phyloP scores from a whole-genome alignment of 177 flowering plant species.

The Vitis hybrid region DNA sequence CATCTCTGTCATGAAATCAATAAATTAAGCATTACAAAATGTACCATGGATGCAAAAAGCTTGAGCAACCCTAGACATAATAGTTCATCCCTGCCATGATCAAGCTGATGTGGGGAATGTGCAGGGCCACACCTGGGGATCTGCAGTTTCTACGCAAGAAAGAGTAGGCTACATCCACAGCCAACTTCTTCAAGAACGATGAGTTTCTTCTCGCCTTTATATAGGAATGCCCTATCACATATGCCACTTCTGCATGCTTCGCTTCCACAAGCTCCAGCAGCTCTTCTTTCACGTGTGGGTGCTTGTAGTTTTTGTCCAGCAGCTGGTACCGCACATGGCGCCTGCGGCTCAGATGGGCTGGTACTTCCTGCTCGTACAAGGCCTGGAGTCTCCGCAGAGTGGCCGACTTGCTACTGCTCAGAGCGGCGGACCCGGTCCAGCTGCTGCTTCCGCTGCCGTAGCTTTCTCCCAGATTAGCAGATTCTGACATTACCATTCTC shows the following conservation, averaged over 20 bases:
- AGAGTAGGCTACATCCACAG: conserved; percentile 46
- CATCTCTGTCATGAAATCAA: too few species aligned
- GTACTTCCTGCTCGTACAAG: conserved; percentile 43
- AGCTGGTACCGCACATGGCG: conserved; percentile 37
- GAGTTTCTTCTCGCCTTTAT: conserved; percentile 57
- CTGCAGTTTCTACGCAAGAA: conserved; percentile 67
- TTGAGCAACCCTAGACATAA: conserved; percentile 26
- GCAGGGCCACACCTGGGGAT: conserved; percentile 52
- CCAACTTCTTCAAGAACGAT: conserved; percentile 49
- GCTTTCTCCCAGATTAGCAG: conserved; percentile 9
- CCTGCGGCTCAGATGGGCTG: conserved; percentile 24
- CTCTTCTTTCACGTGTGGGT: conserved; percentile 51
- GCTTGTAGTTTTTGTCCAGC: conserved; percentile 25
- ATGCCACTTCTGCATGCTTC: conserved; percentile 52
- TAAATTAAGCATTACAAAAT: too few species aligned
- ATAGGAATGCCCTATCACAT: conserved; percentile 56
- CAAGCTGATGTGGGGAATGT: conserved; percentile 64
- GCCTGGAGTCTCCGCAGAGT: conserved; percentile 36
- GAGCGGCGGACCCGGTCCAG: neutral
- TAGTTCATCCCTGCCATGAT: conserved; percentile 73
- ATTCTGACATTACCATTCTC: conserved; percentile 37
- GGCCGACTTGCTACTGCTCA: conserved; percentile 45
- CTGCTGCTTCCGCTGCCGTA: conserved; percentile 14
- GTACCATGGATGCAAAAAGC: too few species aligned
- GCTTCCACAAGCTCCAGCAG: conserved; percentile 61